Base-by-base conservation (phyloP, 2,329 filamentous ascomycete genomes). In the Colletotrichum nymphaeae region DNA sequence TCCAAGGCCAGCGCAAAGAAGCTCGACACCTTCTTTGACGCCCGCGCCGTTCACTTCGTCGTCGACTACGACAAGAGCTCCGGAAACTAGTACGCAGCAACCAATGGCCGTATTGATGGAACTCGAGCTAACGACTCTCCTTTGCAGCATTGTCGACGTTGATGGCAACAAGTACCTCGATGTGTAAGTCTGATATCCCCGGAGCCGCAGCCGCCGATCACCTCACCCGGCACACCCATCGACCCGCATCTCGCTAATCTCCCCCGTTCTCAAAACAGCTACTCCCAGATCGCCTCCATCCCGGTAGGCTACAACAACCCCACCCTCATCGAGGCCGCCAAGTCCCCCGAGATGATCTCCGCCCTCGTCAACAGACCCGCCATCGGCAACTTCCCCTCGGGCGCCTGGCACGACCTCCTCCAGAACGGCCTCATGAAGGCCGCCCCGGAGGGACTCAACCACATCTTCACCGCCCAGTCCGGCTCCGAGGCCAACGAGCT, bases 401-500 rank as follows among this genome's bases (percentile, higher is more conserved):
- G 92, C 78, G 90, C 93, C 81, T 96, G 93, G 93, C 88, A 91
- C 60, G 85, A 92, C 58, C 91, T 94, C 72, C 88, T 96, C 72
- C 88, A 91, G 81, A 90, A 91, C 16, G 93, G 93, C 76, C 89
- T 95, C 69, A 88, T 96, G 56, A 89, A 87, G 68, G 93, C 93
- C 59, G 93, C 94, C 0, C 94, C 94, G 60, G 92, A 91, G 81
- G 93, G 93, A 59, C 85, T 94, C 69, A 86, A 94, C 85, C 93
- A 95, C 83, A 93, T 95, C 78, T 95, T 95, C 86, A 96, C 94
- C 59, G 93, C 91, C 63, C 91, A 93, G 85, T 90, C 93, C 56
- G 94, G 94, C 72, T 95, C 93, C 42, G 94, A 96, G 80, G 94
- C 94, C 82, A 95, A 95, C 83, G 94, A 96, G 84, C 92, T 93